Evolutionary conservation across 140 eudicot genomes (phyloP), one percentile per base, ranked within the genome.

Genomic region (Bidens hawaiensis): DNA sequence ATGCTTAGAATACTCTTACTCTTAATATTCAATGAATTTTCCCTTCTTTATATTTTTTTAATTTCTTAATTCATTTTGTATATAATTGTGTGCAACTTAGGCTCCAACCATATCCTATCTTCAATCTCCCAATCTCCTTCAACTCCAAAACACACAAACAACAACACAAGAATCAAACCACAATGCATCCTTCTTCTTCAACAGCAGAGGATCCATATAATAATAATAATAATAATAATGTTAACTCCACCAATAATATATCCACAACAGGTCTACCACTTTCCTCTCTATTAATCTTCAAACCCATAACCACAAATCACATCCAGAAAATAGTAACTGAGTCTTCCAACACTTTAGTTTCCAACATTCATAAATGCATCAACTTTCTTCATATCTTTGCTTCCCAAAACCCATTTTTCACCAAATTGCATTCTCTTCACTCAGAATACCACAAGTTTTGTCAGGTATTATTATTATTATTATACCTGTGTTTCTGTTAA

Each of bases 361-460:
- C 46, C 40, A 70, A 70, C 14, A n/a, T n/a, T n/a, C n/a, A n/a
- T 5, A 79, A 53, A 36, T 84, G 80, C 55, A 36, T 72, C 74
- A 52, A 5, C 15, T 63, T 65, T 21, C 19, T 88, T 6, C 83
- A 77, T 14, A 6, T 42, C 4, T 58, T 78, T n/a, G 77, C 83
- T 64, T 61, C 88, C 56, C 65, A 61, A 27, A 81, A 81, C 34
- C 85, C 81, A 34, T 30, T 84, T 68, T 48, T 82, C 46, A 38
- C 56, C 51, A 71, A 75, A 55, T 45, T 80, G 48, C 45, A 70
- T 21, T 78, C 79, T 22, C 62, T 80, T 27, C 70, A 73, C 28
- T 53, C 74, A 6, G 73, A 75, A 22, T 75, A 84, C 42, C 76
- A 73, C 17, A 41, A 48, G 23, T 69, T 78, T 54, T 71, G 82